A percentile compares a stretch with the other conserved stretches of the same genome.
Evolutionary conservation across 83 land plant genomes (phyloP).

Genomic region (Picea mariana): DNA sequence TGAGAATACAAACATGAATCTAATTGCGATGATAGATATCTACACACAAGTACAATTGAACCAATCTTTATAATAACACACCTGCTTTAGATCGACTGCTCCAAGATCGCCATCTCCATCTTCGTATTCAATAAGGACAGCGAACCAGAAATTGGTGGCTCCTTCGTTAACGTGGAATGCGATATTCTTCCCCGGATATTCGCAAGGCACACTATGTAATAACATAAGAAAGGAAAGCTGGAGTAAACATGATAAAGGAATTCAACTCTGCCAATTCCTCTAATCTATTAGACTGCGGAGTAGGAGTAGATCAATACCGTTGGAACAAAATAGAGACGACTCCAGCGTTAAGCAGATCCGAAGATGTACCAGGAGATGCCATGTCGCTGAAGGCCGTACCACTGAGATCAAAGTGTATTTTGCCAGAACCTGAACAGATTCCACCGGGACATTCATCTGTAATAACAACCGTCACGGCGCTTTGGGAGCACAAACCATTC

Average conservation of each 20-base stretch:
- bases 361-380: too few species aligned
- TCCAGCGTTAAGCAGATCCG: constrained; percentile 69
- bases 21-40: too few species aligned
- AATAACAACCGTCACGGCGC: too few species aligned
- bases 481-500: constrained; percentile 57
- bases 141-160: constrained; percentile 69
- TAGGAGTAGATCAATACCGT: constrained; percentile 30
- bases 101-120: constrained; percentile 18
- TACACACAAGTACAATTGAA: too few species aligned
- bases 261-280: too few species aligned
- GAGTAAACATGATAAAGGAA: too few species aligned
- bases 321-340: constrained; percentile 50
- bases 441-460: constrained; percentile 82
- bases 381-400: constrained; percentile 46
- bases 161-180: constrained; percentile 81
- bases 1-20: too few species aligned
- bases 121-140: constrained; percentile 66
- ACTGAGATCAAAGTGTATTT: constrained; percentile 82
- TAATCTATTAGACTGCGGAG: too few species aligned
- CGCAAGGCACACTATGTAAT: constrained; percentile 29
- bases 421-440: constrained; percentile 50
- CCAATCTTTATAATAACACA: background rate
- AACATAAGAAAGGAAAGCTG: too few species aligned
- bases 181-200: constrained; percentile 57
- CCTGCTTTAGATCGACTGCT: background rate